Evolutionary conservation across 768 basidiomycete genomes (phyloP), one percentile per base, ranked within the genome.

Genomic region (Boletus subparvulus): DNA sequence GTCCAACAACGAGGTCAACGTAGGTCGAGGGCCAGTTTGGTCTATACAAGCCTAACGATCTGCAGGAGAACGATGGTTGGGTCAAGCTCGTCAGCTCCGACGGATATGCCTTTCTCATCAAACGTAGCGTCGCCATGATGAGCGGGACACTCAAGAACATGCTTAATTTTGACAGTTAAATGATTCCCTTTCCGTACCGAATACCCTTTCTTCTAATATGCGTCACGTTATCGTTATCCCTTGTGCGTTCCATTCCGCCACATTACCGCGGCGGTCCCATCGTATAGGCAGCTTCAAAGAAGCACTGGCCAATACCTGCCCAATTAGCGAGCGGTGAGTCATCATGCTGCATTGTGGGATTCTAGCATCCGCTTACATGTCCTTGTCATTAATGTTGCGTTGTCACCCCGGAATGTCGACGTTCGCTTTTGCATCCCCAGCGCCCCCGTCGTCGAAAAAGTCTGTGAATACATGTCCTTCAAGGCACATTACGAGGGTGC

Each of bases 391-490:
- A 21, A 21, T 21, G 21, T 11, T 21, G 19, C 21, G n/a, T 51
- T 52, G 40, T 36, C 46, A 36, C 42, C 44, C 40, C 21, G 42
- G 42, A 16, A 19, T 24, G 7, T 21, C 32, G 13, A 4, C 11
- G 1, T 19, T 48, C 46, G 24, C 51, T 56, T 55, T 44, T 50
- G 32, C 39, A 6, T 32, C 10, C 6, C 1, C 60, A 85, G 85
- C 32, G 85, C 79, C 10, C 80, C 88, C 26, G 86, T 96, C 36
- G 83, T 92, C 2, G 91, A 94, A 73, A 94, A 92, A 67, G 78
- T 96, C 50, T 80, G 92, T 41, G 94, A 98, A 71, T 97, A 93
- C 68, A 90, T 96, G 75, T 77, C 83, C 33, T 94, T 89, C 78
- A 94, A 90, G 73, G 77, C 84, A 1, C 80, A 92, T 58, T 93